phyloP scores from a whole-genome alignment of 768 basidiomycete genomes.

The Calocera viscosa region DNA sequence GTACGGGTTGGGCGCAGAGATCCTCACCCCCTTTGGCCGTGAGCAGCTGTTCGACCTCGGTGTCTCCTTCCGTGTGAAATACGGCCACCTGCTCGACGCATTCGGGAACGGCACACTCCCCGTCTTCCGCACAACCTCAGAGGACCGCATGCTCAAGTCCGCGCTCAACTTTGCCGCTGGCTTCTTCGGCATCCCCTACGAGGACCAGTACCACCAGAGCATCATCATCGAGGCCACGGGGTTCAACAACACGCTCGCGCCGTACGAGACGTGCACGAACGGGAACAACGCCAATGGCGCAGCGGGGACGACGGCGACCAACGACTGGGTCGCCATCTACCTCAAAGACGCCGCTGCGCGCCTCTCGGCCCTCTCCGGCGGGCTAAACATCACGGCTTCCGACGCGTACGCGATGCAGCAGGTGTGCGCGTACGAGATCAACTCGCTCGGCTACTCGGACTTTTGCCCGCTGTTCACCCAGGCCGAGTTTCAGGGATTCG shows the following conservation, averaged over 20 bases:
- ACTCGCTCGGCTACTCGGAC: constrained; percentile 28
- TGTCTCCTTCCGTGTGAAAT: constrained; percentile 46
- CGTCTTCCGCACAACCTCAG: constrained; percentile 68
- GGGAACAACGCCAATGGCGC: constrained; percentile 22
- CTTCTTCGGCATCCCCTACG: constrained; percentile 60
- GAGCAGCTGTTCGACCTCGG: constrained; percentile 73
- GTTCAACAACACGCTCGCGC: constrained; percentile 39
- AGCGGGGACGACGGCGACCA: constrained; percentile 20
- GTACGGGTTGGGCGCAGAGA: constrained; percentile 24
- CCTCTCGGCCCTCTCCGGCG: constrained; percentile 26
- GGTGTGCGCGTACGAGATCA: constrained; percentile 34
- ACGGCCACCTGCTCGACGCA: constrained; percentile 41
- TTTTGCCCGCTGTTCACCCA: constrained; percentile 32
- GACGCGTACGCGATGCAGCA: constrained; percentile 30
- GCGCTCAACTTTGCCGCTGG: constrained; percentile 45
- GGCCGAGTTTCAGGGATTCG: constrained; percentile 25
- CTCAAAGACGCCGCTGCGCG: constrained; percentile 29
- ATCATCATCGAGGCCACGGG: constrained; percentile 56
- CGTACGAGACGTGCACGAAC: constrained; percentile 29
- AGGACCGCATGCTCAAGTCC: constrained; percentile 32
- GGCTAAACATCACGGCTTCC: constrained; percentile 24
- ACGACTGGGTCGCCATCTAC: constrained; percentile 33
- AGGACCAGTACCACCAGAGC: constrained; percentile 60
- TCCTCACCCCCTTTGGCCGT: constrained; percentile 78
- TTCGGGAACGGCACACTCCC: constrained; percentile 49